A percentile compares a stretch with the other conserved stretches of the same genome.
Evolutionary conservation across 139 green algal species (phyloP).

Genomic region (Closterium sp.): DNA sequence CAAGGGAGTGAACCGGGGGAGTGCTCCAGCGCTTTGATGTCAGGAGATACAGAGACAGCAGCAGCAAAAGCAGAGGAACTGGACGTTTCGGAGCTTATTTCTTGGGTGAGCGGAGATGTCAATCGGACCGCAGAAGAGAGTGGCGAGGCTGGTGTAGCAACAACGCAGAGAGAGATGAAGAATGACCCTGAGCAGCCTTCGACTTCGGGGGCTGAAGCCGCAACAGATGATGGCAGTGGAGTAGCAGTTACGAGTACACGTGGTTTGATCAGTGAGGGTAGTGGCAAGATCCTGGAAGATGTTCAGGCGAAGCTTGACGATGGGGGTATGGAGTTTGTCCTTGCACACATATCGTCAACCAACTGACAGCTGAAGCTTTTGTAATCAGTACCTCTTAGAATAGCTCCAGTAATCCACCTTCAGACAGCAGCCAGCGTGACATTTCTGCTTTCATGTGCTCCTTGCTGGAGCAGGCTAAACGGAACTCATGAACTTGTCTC

Average conservation of each 20-base stretch:
- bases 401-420: no score
- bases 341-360: background rate
- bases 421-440: background rate
- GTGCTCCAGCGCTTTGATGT: background rate
- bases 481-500: background rate
- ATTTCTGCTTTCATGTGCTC: background rate
- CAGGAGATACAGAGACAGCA: background rate
- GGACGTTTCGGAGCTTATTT: background rate
- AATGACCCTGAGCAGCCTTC: background rate
- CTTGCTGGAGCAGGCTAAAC: background rate
- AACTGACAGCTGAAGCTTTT: background rate
- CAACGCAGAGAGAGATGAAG: background rate
- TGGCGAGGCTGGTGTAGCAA: background rate
- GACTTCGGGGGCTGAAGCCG: background rate
- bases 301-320: background rate
- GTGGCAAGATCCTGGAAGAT: background rate
- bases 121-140: background rate
- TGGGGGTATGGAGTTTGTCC: background rate
- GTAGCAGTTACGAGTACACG: background rate
- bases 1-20: background rate
- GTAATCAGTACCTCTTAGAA: background rate
- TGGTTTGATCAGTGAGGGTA: background rate
- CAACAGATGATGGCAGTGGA: background rate
- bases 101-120: background rate
- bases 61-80: background rate